Base-by-base conservation (phyloP, 768 basidiomycete species). In the Tephrocybe rancida region DNA sequence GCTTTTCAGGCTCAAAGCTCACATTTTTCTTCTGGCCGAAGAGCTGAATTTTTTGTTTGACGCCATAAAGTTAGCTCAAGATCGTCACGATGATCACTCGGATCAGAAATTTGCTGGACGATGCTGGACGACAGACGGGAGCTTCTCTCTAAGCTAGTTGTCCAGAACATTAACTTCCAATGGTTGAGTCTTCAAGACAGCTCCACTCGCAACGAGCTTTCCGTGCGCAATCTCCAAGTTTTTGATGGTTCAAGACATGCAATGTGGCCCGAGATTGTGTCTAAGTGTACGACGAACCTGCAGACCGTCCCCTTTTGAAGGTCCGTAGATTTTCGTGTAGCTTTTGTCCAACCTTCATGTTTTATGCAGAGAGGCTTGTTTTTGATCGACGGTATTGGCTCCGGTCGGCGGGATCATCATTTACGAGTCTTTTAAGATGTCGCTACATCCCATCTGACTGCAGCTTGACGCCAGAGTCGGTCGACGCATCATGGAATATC, bases 371-470 rank as follows among this genome's bases (percentile, higher is more conserved):
- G 78, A 54, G 84, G 87, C 14, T 68, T 92, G 21, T 95, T 96
- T 67, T 75, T 87, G 18, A 73, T 85, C 1, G 95, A 84, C 79
- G 3, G 81, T 90, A 22, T 74, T 93, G n/a, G 83, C 93, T 1
- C 91, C 94, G 14, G 94, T 98, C 21, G 95, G 94, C 18, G 95
- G 95, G 11, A 97, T 98, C 59, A 83, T 87, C 1, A 91, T 97
- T 57, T 88, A 93, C 67, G 87, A 93, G 66, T 76, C 80, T 25
- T 91, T 97, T 60, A 84, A 90, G 57, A 72, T 96, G 30, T 81
- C 84, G 24, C 74, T 97, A 37, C 93, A 95, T 67, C 95, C 95
- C 0, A 79, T 98, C 60, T 84, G 88, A 26, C 77, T 97, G 6
- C 91, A 93, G 59, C 78, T 98, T 44, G 95, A 98, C 68, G 85